These are phyloP conservation scores for Aspergillus uvarum DNA, from an alignment of 2,329 filamentous ascomycete genomes.

Conservation along the genomic window DNA sequence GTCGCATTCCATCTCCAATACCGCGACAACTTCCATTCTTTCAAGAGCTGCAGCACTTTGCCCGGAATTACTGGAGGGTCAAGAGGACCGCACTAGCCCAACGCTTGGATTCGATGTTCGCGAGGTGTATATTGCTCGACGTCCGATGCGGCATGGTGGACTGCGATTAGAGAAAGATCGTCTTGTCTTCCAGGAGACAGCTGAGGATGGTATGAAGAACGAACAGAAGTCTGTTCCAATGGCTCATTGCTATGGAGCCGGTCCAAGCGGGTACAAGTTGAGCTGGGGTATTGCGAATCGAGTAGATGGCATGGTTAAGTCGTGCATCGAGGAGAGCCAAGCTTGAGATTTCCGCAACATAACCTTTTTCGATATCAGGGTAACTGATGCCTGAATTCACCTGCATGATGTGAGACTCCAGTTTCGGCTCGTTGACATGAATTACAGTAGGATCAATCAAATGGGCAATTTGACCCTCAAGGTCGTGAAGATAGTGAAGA, in stretches of 20 bases:
- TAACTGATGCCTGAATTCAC: too few relatives aligned
- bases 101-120: not conserved
- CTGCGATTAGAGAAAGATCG: not conserved
- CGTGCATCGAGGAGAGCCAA: not conserved
- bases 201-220: not conserved
- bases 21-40: not conserved
- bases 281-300: not conserved
- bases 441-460: too few relatives aligned
- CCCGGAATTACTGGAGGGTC: not conserved
- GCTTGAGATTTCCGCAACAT: too few relatives aligned
- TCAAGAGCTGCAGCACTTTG: not conserved
- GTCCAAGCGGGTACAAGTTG: not conserved
- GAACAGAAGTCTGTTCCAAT: not conserved
- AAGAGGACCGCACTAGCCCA: too few relatives aligned
- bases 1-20: not conserved
- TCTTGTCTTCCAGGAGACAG: not conserved
- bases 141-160: not conserved
- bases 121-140: not conserved
- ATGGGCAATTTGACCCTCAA: too few relatives aligned
- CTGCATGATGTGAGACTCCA: too few relatives aligned
- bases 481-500: too few relatives aligned
- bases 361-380: too few relatives aligned
- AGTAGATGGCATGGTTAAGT: not conserved
- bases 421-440: too few relatives aligned
- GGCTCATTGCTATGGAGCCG: not conserved